Evolutionary conservation across 768 basidiomycete genomes (phyloP), one percentile per base, ranked within the genome.

Genomic region (Xerocomellus chrysenteron): DNA sequence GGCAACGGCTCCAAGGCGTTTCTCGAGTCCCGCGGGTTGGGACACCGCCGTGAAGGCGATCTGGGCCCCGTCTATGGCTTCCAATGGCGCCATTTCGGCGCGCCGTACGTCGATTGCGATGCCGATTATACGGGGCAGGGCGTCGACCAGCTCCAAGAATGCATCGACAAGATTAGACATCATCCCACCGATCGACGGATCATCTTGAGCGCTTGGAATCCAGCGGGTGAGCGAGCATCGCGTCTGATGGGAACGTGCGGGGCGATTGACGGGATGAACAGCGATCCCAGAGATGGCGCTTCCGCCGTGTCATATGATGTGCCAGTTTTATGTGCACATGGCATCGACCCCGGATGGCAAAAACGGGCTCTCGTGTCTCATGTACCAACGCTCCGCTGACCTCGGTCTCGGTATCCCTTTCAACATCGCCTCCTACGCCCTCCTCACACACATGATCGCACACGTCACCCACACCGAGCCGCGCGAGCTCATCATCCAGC

Each of bases 341-440:
- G 90, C 96, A 0, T 74, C 84, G 4, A 60, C 59, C 0, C 61
- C 78, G 1, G 63, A 73, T 14, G 65, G 78, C 17, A 86, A 83
- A 61, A 88, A 87, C 10, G 82, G 82, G 54, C 86, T 98, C 17
- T 95, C 93, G 10, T 98, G 95, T 72, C 80, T 96, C 44, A 94
- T 98, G 94, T 98, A 88, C 76, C 96, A 98, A 68, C 91, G 97
- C 46, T 98, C 96, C 13, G 95, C 95, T 17, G 96, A 99, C 70
- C 83, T 98, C 9, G 96, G 96, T 1, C 90, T 99, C 39, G 96
- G 96, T 3, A 92, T 99, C 47, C 96, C 96, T 0, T 99, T 99
- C 83, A 99, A 99, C 74, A 98, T 99, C 73, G 97, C 96, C 13
- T 98, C 97, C 0, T 99, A 98, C 73, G 91, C 97, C 7, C 83